phyloP scores from a whole-genome alignment of 257 asterid genomes.

The Solanum virginianum region DNA sequence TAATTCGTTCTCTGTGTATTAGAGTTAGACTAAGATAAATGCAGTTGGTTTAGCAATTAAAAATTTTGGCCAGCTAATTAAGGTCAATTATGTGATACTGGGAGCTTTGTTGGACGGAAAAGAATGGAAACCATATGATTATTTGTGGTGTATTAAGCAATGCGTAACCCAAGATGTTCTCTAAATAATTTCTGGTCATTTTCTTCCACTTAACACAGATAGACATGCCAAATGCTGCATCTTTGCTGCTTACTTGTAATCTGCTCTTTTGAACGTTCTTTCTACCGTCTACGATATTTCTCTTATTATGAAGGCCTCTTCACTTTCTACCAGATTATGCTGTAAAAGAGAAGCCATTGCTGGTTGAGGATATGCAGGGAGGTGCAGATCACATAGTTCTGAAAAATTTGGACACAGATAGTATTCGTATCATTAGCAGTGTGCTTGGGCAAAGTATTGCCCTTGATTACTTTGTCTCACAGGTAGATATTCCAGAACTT shows the following conservation, averaged over 20 bases:
- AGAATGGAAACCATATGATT: background rate
- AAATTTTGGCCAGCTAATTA: background rate
- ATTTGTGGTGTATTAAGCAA: background rate
- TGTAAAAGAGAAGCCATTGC: slow-evolving; percentile 77
- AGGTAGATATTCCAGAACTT: slow-evolving; percentile 33
- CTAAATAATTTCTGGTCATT: background rate
- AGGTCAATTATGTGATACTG: background rate
- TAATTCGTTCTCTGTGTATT: background rate
- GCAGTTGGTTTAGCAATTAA: background rate
- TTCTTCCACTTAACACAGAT: background rate
- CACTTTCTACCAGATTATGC: slow-evolving; percentile 59
- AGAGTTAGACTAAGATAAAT: background rate
- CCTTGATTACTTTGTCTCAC: slow-evolving; percentile 91
- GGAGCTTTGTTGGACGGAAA: background rate
- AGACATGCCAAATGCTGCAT: background rate
- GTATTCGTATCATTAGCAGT: slow-evolving; percentile 78
- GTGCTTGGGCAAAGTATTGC: slow-evolving; percentile 99
- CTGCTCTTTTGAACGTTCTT: background rate
- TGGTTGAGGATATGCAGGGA: slow-evolving; percentile 89
- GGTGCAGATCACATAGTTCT: slow-evolving; percentile 77
- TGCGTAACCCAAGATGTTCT: background rate
- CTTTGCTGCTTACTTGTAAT: background rate
- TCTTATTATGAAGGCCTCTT: background rate
- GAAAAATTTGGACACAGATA: slow-evolving; percentile 71
- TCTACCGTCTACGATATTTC: background rate